Conservation (phyloP, 1,139 yeast species). For the Suhomyces bolitotheri region DNA sequence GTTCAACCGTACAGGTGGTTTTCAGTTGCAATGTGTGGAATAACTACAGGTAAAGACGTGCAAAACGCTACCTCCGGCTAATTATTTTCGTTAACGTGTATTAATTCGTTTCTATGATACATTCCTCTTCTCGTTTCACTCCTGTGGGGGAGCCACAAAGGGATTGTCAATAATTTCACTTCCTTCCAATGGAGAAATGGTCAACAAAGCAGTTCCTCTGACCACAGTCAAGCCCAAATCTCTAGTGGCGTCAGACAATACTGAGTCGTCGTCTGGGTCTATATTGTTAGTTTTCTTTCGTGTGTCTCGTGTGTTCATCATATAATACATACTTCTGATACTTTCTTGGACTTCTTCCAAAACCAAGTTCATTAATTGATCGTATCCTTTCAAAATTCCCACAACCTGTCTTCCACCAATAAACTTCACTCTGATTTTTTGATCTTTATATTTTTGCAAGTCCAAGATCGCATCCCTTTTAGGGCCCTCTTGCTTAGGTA, state of each 20-base stretch:
- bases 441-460: conserved; percentile 73
- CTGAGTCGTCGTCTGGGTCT: conserved; percentile 62
- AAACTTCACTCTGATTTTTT: conserved; percentile 73
- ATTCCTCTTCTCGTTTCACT: conserved; percentile 10
- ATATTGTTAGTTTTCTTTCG: conserved; percentile 26
- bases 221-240: conserved; percentile 67
- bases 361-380: conserved; percentile 90
- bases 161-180: conserved; percentile 78
- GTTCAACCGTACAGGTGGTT: too few relatives aligned
- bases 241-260: conserved; percentile 56
- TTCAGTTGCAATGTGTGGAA: too few relatives aligned
- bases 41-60: too few relatives aligned
- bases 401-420: conserved; percentile 82
- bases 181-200: conserved; percentile 85
- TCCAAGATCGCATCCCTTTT: conserved; percentile 89
- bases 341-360: conserved; percentile 80
- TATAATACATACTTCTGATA: conserved; percentile 46
- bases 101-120: conserved; percentile 11
- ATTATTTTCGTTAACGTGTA: conserved; percentile 1
- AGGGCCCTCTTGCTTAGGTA: conserved; percentile 65
- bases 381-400: conserved; percentile 85
- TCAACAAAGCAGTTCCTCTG: conserved; percentile 79
- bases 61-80: too few relatives aligned
- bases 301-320: neutral
- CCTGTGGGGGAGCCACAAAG: conserved; percentile 35